Evolutionary conservation across 2,329 filamentous ascomycete species (phyloP), one percentile per base, ranked within the genome.

Genomic region (Juglanconis sp.): DNA sequence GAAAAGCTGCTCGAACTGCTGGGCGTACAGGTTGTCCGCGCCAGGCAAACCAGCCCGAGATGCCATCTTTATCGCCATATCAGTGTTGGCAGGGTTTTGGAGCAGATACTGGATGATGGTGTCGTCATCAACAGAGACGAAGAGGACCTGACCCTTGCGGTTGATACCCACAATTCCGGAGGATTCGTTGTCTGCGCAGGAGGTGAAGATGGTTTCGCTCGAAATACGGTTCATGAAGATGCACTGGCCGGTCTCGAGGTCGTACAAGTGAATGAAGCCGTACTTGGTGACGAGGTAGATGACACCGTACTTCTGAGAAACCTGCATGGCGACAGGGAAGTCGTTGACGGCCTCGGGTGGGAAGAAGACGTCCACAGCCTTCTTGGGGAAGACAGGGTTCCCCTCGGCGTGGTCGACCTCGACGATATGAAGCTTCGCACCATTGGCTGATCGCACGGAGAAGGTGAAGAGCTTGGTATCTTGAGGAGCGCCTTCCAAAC

Each of bases 141-240:
- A 92, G 64, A 99, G 84, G 51, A 98, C 93, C 77, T 99, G 95
- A 65, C 95, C 96, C 80, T 96, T 96, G 71, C 96, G 89, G 80
- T 99, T 99, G 73, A 99, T 94, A 68, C 92, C 92, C 56, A 99
- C 85, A 64, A 99, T 89, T 68, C 96, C 96, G 50, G 89, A 86
- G 17, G 92, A 96, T 30, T 92, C 88, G 57, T 85, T 84, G 73
- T 99, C 95, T 40, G 88, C 80, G 51, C 91, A 89, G 24, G 93
- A 97, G 32, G 94, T 96, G 79, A 99, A 99, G 73, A 99, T 98
- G 32, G 95, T 99, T 73, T 99, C 95, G 80, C 92, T 96, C 38
- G 95, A 99, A 71, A 99, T 99, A 69, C 96, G 90, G 83, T 99
- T 99, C 92, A 99, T 96, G 85, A 97, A 99, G 73, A 99, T 95